phyloP scores from a whole-genome alignment of 495 filamentous ascomycete species.

The Annulohypoxylon maeteangense region DNA sequence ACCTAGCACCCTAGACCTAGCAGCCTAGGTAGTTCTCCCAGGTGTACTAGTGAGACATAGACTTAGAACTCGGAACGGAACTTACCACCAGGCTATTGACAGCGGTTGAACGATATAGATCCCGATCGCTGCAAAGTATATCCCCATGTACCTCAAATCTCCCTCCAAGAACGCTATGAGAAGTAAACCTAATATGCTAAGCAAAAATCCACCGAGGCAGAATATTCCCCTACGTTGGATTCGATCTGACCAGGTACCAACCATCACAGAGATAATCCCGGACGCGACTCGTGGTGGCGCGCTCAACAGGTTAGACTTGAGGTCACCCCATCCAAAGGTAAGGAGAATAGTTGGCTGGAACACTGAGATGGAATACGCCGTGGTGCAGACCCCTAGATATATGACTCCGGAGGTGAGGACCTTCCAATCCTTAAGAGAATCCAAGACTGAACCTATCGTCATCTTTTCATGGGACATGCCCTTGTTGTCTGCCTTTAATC shows the following conservation, averaged over 20 bases:
- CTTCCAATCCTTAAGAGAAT: slow-evolving; percentile 10
- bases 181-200: slow-evolving; percentile 2
- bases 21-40: no score
- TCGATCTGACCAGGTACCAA: slow-evolving; percentile 6
- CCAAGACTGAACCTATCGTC: not conserved
- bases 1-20: no score
- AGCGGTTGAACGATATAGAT: slow-evolving; percentile 5
- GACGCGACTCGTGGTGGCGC: slow-evolving; percentile 6
- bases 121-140: slow-evolving; percentile 1
- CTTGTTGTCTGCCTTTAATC: slow-evolving; percentile 2
- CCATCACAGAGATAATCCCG: not conserved
- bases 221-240: slow-evolving; percentile 3
- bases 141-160: not conserved
- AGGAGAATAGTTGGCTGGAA: not conserved
- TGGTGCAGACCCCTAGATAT: not conserved
- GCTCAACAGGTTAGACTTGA: slow-evolving; percentile 5
- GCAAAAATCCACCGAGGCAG: not conserved
- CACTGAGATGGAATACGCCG: slow-evolving; percentile 4
- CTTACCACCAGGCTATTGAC: slow-evolving; percentile 15
- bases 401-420: slow-evolving; percentile 5
- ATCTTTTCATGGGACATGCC: slow-evolving; percentile 10
- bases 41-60: no score
- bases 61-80: not conserved
- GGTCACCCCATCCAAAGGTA: slow-evolving; percentile 3
- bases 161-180: not conserved